phyloP scores from a whole-genome alignment of 2,329 filamentous ascomycete genomes.

The Arthrocladium fulminans region DNA sequence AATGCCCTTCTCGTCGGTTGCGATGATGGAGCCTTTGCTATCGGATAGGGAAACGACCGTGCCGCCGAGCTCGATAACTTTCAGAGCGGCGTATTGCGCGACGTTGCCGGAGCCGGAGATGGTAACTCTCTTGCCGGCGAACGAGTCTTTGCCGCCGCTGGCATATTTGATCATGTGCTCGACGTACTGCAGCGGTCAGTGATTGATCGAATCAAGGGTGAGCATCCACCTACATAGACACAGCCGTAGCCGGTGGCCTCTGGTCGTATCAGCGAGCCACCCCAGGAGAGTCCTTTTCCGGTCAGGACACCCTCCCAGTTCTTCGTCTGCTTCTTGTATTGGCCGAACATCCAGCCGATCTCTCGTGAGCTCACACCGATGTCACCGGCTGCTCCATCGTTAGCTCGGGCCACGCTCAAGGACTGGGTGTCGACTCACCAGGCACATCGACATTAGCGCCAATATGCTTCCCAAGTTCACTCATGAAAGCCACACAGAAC shows the following conservation, averaged over 20 bases:
- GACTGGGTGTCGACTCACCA: conserved; percentile 14
- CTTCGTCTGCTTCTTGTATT: conserved; percentile 82
- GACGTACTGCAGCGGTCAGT: conserved; percentile 53
- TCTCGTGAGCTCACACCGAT: conserved; percentile 90
- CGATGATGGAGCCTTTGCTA: conserved; percentile 75
- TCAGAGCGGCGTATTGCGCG: conserved; percentile 92
- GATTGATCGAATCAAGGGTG: background rate
- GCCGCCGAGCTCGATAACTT: conserved; percentile 90
- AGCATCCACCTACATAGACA: conserved; percentile 60
- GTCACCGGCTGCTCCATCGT: conserved; percentile 60
- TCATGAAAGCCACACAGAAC: conserved; percentile 96
- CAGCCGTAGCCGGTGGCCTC: conserved; percentile 96
- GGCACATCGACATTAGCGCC: conserved; percentile 93
- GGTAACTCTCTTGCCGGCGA: conserved; percentile 85
- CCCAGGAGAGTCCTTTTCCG: conserved; percentile 89
- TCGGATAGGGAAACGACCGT: conserved; percentile 90
- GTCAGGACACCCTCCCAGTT: conserved; percentile 93
- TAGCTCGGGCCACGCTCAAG: conserved; percentile 6
- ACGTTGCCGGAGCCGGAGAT: conserved; percentile 97
- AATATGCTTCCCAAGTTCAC: conserved; percentile 89
- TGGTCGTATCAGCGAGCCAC: conserved; percentile 85
- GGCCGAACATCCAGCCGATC: conserved; percentile 89
- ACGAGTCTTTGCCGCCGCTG: conserved; percentile 65
- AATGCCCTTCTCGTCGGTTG: conserved; percentile 61
- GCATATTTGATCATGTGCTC: conserved; percentile 91